Base-by-base conservation (phyloP, 495 filamentous ascomycete species). In the Tuber microsphaerosporum region DNA sequence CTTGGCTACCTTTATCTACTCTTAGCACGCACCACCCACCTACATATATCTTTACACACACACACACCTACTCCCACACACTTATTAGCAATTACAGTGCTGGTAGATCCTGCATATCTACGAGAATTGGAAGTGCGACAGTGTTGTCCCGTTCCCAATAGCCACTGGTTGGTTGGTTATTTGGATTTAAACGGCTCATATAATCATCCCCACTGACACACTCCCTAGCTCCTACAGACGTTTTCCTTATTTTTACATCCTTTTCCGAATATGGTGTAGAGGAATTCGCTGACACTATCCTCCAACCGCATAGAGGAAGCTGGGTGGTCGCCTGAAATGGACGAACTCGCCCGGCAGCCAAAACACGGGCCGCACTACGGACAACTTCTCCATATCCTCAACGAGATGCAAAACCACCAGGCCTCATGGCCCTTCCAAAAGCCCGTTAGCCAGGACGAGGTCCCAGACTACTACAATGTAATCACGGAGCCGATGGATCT, bases 401-500 rank as follows among this genome's bases (percentile, higher is more conserved):
- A 95, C 84, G 92, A 97, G 82, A 88, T 99, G 86, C 94, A 97
- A 84, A 98, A 97, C 82, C 93, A 96, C 84, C 89, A 89, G 77
- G 90, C 90, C 16, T 91, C 92, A 19, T 98, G 96, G 95, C 96
- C 96, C 2, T 98, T 99, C 86, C 88, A 94, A 12, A 89, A 93
- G 70, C 95, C 95, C 6, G 95, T 99, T 75, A 97, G 97, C 79
- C 90, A 91, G 75, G 95, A 99, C 75, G 95, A 98, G 77, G 95
- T 99, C 0, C 89, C 91, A 1, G 96, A 99, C 82, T 99, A 99
- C 86, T 99, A 98, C 86, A 93, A 97, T 78, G 94, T 98, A 56
- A 98, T 99, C 86, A 92, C 93, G 83, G 93, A 97, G 84, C 96
- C 95, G 19, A 99, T 99, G 95, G 95, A 99, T 83, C 86, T 99